Percentiles rank a stretch among this genome's conserved stretches.
Conservation (phyloP, 441 rosid species). For the Manihot esculenta region DNA sequence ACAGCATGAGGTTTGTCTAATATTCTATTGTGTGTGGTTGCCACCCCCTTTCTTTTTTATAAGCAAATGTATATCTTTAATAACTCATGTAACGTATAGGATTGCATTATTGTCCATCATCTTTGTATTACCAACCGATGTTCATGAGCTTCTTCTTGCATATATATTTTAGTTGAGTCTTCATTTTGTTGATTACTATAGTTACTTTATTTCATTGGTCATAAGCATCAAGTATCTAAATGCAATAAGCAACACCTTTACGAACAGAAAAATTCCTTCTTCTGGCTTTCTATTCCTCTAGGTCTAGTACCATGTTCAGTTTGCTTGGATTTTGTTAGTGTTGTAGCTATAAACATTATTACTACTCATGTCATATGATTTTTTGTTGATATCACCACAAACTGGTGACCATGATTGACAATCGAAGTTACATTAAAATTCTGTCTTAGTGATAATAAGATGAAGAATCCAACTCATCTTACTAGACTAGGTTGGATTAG, state of each 20-base stretch:
- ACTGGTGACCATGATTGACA: background rate
- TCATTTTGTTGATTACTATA: background rate
- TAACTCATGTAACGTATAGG: background rate
- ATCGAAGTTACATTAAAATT: background rate
- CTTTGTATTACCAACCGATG: background rate
- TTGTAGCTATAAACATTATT: background rate
- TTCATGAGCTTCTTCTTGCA: background rate
- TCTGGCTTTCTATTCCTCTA: background rate
- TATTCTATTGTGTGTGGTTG: background rate
- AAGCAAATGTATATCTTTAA: background rate
- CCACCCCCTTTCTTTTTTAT: background rate
- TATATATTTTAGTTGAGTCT: background rate
- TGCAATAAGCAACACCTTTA: background rate
- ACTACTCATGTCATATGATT: background rate
- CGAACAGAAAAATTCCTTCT: background rate
- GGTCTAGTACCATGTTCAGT: background rate
- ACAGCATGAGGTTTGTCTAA: slow-evolving; percentile 43
- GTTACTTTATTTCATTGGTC: background rate
- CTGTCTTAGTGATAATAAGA: background rate
- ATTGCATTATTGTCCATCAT: background rate
- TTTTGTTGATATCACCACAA: background rate
- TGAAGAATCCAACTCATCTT: background rate
- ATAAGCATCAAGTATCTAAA: background rate
- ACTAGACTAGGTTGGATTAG: background rate
- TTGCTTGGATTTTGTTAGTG: background rate